Base-by-base conservation (phyloP, 176 grass and related monocot genomes). In the Pontederia paniculata region DNA sequence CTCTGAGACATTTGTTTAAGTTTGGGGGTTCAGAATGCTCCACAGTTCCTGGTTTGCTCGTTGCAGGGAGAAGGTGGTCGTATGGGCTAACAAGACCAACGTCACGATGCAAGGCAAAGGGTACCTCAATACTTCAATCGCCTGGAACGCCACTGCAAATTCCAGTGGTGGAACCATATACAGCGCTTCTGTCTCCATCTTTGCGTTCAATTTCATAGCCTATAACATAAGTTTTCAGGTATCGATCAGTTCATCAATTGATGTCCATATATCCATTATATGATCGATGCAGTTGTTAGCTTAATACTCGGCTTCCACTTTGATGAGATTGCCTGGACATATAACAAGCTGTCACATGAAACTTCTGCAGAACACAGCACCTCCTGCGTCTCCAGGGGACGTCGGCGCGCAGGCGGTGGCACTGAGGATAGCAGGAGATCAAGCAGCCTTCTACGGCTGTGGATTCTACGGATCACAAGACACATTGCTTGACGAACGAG, bases 401-500 rank as follows among this genome's bases (percentile, higher is more conserved):
- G 52, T 65, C 13, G 89, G 89, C 9, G 81, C 74, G 1, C 89
- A 94, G 58, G 89, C 89, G 0, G 89, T 94, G 71, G 89, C 89
- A 17, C 64, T 88, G 6, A 68, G 80, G 54, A 74, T 94, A 48
- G 74, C 72, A 10, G 84, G 46, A 16, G 89, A 94, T 60, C 80
- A 94, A 65, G 84, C 84, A 0, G 84, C 84, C 15, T 88, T 94
- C 75, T 70, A 95, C 54, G 79, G 81, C 69, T 85, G 89, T 42
- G 89, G 84, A 4, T 79, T 95, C 56, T 95, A 88, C 60, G 48
- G 89, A 18, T 54, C 84, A 4, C 89, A 88, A 68, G 89, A 95
- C 81, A 88, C 89, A 22, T 64, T 88, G 72, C 77, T 94, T 31
- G 89, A 94, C 74, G 80, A 94, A 53, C 75, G 48, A 42, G 88